Base-by-base conservation (phyloP, 2,329 filamentous ascomycete species). In the Metarhizium robertsii region DNA sequence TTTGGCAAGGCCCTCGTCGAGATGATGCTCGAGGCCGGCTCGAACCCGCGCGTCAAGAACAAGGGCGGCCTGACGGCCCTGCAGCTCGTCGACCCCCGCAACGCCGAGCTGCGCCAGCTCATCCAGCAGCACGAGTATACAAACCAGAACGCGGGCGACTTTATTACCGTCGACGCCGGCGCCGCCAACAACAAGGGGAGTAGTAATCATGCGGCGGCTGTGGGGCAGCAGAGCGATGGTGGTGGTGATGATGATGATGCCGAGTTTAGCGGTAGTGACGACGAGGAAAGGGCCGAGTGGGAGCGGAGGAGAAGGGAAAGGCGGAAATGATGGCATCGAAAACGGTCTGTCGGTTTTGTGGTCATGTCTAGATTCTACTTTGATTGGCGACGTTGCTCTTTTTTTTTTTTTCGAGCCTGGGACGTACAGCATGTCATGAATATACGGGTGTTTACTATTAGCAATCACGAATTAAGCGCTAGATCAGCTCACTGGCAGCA, bases 11-110 rank as follows among this genome's bases (percentile, higher is more conserved):
- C 80, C 18, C 78, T 94, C 54, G 80, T 92, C 62, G 80, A 86
- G 63, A 90, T 94, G 78, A 84, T 95, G 78, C 79, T 92, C 60
- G 89, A 94, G 73, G 89, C 89, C 54, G 90, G 90, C 56, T 79
- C 75, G 52, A 78, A 71, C 71, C 71, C 80, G 55, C 77, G 80
- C 58, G 62, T 75, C 64, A 75, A 75, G 69, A 92, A 92, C 75
- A 87, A 86, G 71, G 86, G 83, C 53, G 85, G 86, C 64, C 78
- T 90, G 57, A 88, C 85, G 52, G 79, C 89, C 32, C 67, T 80
- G 54, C 85, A 91, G 70, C 79, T 92, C 58, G 85, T 86, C 54
- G 88, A 92, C 70, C 88, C 88, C 16, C 67, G 78, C 50, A 90
- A 92, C 70, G 66, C 67, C 29, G 79, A 77, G 53, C 74, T 92